A percentile compares a stretch with the other conserved stretches of the same genome.
Conservation (phyloP, 1,284 basidiomycete genomes). For the Exsudoporus floridanus region DNA sequence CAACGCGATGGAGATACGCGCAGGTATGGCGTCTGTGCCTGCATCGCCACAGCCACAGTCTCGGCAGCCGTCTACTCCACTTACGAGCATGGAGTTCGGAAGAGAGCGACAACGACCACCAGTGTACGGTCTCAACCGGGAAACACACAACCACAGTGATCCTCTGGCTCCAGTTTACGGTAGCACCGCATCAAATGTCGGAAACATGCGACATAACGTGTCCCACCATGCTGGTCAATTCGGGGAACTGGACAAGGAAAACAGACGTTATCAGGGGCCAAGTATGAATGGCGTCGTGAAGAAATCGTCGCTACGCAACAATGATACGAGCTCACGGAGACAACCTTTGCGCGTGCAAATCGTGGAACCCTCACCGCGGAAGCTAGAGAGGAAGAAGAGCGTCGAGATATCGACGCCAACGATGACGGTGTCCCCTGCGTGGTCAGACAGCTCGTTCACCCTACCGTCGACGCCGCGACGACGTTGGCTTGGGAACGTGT, state of each 20-base stretch:
- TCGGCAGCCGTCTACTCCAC: slow-evolving; percentile 19
- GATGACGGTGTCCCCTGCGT: slow-evolving; percentile 38
- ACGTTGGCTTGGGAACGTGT: slow-evolving; percentile 87
- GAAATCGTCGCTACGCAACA: slow-evolving; percentile 48
- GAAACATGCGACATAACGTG: not conserved
- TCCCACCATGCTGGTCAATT: slow-evolving; percentile 16
- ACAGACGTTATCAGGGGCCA: slow-evolving; percentile 21
- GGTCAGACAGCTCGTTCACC: slow-evolving; percentile 47
- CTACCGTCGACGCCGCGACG: slow-evolving; percentile 57
- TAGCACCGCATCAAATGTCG: slow-evolving; percentile 1
- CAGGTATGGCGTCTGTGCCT: slow-evolving; percentile 24
- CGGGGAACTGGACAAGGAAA: slow-evolving; percentile 40
- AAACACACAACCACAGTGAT: slow-evolving; percentile 3
- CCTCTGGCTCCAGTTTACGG: slow-evolving; percentile 11
- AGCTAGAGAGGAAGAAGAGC: slow-evolving; percentile 47
- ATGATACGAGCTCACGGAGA: slow-evolving; percentile 21
- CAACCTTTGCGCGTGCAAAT: slow-evolving; percentile 48
- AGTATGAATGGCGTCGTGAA: slow-evolving; percentile 29
- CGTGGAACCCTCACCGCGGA: slow-evolving; percentile 44
- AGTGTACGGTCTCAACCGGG: slow-evolving; percentile 6
- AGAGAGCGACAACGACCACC: slow-evolving; percentile 13
- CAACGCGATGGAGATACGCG: slow-evolving; percentile 60
- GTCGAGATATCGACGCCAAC: slow-evolving; percentile 23
- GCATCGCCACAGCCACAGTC: slow-evolving; percentile 22
- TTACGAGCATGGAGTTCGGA: slow-evolving; percentile 19